Evolutionary conservation across 2,329 filamentous ascomycete species (phyloP), one percentile per base, ranked within the genome.

Genomic region (Aspergillus pseudonomiae): DNA sequence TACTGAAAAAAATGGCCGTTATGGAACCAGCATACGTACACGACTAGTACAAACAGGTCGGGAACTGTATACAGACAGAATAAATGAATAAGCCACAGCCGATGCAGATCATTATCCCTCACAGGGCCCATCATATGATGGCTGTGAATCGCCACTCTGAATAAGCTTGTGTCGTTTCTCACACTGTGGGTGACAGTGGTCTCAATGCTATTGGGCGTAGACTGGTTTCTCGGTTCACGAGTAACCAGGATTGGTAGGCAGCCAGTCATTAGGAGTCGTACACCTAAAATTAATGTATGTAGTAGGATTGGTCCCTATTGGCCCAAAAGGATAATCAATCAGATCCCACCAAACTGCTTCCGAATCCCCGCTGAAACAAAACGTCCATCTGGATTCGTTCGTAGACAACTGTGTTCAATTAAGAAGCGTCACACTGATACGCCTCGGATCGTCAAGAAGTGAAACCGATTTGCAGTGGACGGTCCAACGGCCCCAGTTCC

Each of bases 71-170:
- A 32, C 28, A n/a, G 30, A 32, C 19, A 52, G 4, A 26, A 48
- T 16, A 26, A 7, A 32, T 32, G 11, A 32, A 52, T 34, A n/a
- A 52, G 48, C 48, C 48, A 52, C 48, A 34, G 9, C 16, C 5
- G 48, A 52, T 52, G 48, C 26, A 52, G 48, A 52, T 52, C 48
- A 52, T 52, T 30, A n/a, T 26, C 46, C 46, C 46, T 50, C 46
- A 50, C 24, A 10, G 26, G 16, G 34, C 14, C 48, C 48, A 32
- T 52, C 48, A 52, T 32, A 52, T 52, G 48, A 52, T 52, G 28
- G 48, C 48, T 34, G 28, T 32, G 14, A 19, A 10, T 52, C 30
- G 46, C 46, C 46, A 50, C 46, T 28, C 14, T 30, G 46, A 28
- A 50, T 50, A 24, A 46, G n/a, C n/a, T 12, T 46, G 41, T n/a